phyloP scores from a whole-genome alignment of 257 asterid species.

The Misopates orontium region DNA sequence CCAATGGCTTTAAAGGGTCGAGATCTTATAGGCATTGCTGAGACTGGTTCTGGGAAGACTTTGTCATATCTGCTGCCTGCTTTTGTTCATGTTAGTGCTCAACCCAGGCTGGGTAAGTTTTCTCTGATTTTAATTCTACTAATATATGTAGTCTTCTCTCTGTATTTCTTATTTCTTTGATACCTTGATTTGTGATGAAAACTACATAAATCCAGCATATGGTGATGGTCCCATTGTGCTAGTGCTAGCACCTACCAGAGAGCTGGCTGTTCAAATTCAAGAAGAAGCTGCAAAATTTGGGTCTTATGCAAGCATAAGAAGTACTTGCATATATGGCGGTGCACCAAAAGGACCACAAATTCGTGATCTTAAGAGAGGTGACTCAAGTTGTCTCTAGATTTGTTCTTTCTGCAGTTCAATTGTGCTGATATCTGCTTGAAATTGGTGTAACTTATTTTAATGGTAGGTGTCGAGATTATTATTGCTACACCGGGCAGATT shows the following conservation, averaged over 20 bases:
- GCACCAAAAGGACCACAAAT: slow-evolving; percentile 96
- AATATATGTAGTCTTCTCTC: too few relatives aligned
- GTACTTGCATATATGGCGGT: slow-evolving; percentile 93
- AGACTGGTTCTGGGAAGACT: slow-evolving; percentile 96
- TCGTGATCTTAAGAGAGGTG: slow-evolving; percentile 87
- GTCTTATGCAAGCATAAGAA: slow-evolving; percentile 58
- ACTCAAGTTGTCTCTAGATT: slow-evolving; percentile 3
- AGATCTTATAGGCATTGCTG: slow-evolving; percentile 89
- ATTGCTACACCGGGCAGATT: slow-evolving; percentile 95
- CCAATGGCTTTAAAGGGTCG: slow-evolving; percentile 96
- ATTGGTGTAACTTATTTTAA: slow-evolving; percentile 17
- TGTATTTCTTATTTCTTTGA: background rate
- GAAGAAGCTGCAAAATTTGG: slow-evolving; percentile 84
- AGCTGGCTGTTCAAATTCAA: slow-evolving; percentile 90
- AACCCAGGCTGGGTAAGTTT: slow-evolving; percentile 75
- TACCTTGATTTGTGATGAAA: slow-evolving; percentile 10
- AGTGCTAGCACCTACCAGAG: slow-evolving; percentile 92
- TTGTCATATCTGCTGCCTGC: slow-evolving; percentile 84
- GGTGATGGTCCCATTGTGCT: slow-evolving; percentile 90
- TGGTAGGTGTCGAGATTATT: slow-evolving; percentile 83
- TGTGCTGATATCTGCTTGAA: slow-evolving; percentile 20
- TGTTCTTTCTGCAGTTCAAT: slow-evolving; percentile 17
- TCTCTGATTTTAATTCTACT: background rate
- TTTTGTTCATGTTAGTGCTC: slow-evolving; percentile 86
- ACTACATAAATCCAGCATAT: slow-evolving; percentile 43